Base-by-base conservation (phyloP, 208 protist genomes). In the Acanthamoeba comandoni region DNA sequence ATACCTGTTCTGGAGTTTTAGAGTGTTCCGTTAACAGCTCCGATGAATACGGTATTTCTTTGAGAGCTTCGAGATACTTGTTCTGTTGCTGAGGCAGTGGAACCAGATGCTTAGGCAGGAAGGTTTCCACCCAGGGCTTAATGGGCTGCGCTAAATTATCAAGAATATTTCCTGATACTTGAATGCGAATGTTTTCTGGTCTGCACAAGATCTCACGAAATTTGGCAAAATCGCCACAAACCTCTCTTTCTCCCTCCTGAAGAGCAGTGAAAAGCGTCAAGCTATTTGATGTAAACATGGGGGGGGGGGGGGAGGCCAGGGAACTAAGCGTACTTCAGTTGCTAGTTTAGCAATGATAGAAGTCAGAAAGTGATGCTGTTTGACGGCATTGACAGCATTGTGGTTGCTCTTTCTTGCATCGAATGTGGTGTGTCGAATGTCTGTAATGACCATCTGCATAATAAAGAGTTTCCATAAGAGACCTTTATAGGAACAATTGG, bases 281-380 rank as follows among this genome's bases (percentile, higher is more conserved):
- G 17, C 55, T n/a, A 13, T 13, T 60, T 13, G 55, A n/a, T n/a
- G 55, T 60, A 13, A 60, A 2, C 35, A 75, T 35, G 8, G 12
- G 29, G 2, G 26, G 2, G 51, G 7, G 2, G 35, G 13, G 2
- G 12, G 26, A 75, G 12, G 67, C 35, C 2, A 75, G 13, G 67
- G 2, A 51, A 49, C 35, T 26, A 8, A 65, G 5, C 19, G 26
- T 52, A 71, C 80, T 49, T 88, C 80, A 24, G 0, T 71, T 49
- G 67, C 58, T 8, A 88, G 58, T 29, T 70, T 43, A 22, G 67
- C 80, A 29, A 88, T 2, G 29, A 88, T 35, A 11, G 8, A 15
- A 4, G 80, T 35, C 7, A 88, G 80, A 62, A 88, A 88, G 19
- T 62, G 80, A 24, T 88, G 80, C 60, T 88, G 80, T 62, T 70